Evolutionary conservation across 1,139 yeast species (phyloP), one percentile per base, ranked within the genome.

Genomic region (Blastobotrys arbuscula): DNA sequence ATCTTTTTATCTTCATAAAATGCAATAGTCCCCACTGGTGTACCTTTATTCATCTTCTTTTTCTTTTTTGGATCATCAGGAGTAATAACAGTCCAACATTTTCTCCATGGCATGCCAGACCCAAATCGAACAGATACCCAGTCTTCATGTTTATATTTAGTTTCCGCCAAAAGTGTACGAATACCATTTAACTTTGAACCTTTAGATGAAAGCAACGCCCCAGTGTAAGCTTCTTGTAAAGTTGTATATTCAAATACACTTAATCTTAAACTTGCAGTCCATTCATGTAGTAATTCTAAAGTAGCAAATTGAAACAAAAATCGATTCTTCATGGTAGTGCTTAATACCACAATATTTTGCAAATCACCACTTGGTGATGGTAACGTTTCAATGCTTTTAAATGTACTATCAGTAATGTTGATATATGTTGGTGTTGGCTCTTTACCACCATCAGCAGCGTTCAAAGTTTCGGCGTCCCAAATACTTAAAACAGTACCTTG

Each of bases 41-140:
- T 57, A 24, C 55, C 54, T 70, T 74, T 54, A 61, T 71, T 49
- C 33, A 24, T 39, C 33, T 23, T 26, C 65, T 72, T 57, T 56
- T 62, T 61, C 62, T 71, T 66, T 65, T 81, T 67, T 61, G 70
- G 58, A 33, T 58, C 64, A 8, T 69, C 70, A 8, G 96, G 97
- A 53, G 90, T 88, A 50, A 90, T 78, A n/a, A 89, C 96, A 1
- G 95, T 92, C 72, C 78, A 92, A 63, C 96, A 90, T 54, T 95
- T 76, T 62, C 84, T 86, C 97, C 97, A 92, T 1, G 97, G 96
- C 95, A 88, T 88, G 33, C 98, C 98, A 16, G 94, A 79, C 15
- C 97, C 97, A 66, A 90, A 90, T 56, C 97, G 75, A 23, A 92
- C 95, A 66, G 90, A 79, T 35, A 86, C 89, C 97, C 96, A 90